Conservation (phyloP, 1,284 basidiomycete species). For the Ceratobasidium sp. region DNA sequence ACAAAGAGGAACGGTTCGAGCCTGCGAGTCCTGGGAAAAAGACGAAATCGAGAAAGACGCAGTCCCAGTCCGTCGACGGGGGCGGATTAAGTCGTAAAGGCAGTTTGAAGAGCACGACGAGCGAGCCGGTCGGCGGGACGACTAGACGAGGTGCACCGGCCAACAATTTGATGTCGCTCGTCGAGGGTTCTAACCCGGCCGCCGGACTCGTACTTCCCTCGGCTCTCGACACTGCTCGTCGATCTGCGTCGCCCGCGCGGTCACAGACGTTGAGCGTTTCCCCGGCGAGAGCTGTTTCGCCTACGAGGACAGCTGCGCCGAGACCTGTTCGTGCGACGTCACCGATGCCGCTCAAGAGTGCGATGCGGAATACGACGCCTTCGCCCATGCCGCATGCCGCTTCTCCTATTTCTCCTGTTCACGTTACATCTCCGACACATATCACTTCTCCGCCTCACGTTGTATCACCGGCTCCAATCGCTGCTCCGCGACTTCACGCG, state of each 20-base stretch:
- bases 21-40: conserved; percentile 20
- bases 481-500: conserved; percentile 21
- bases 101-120: conserved; percentile 41
- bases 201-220: conserved; percentile 15
- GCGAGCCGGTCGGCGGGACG: conserved; percentile 25
- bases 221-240: neutral
- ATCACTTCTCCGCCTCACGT: neutral
- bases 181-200: conserved; percentile 14
- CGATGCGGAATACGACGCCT: conserved; percentile 63
- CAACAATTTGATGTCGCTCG: conserved; percentile 28
- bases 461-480: neutral
- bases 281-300: conserved; percentile 44
- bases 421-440: neutral
- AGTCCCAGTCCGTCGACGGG: conserved; percentile 32
- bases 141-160: neutral
- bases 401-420: neutral
- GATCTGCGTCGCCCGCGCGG: neutral
- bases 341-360: conserved; percentile 71
- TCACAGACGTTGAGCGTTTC: conserved; percentile 42
- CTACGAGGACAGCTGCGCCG: conserved; percentile 44
- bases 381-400: conserved; percentile 34
- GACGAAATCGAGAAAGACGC: conserved; percentile 9
- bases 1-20: conserved; percentile 33
- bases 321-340: conserved; percentile 49
- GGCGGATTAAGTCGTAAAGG: conserved; percentile 43